phyloP scores from a whole-genome alignment of 2,329 filamentous ascomycete genomes.

The Hymenoscyphus occultus region DNA sequence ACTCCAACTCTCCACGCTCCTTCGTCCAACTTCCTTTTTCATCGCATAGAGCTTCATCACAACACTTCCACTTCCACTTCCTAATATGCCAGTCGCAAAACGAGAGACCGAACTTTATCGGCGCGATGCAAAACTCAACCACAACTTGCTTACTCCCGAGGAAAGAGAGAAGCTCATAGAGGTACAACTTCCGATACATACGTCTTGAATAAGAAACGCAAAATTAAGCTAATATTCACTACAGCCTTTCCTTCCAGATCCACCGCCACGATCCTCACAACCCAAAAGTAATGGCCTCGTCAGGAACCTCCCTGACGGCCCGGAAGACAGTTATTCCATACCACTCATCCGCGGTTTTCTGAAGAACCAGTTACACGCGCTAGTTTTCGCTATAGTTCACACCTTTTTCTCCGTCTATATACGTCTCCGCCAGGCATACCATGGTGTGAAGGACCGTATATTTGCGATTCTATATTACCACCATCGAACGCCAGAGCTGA shows the following conservation, averaged over 20 bases:
- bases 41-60: constrained; percentile 5
- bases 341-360: constrained; percentile 62
- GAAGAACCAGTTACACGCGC: constrained; percentile 58
- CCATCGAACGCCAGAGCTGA: constrained; percentile 90
- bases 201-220: constrained; percentile 1
- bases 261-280: constrained; percentile 26
- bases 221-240: constrained; percentile 20
- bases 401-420: constrained; percentile 86
- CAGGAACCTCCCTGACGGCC: constrained; percentile 23
- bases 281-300: constrained; percentile 30
- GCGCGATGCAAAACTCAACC: constrained; percentile 44
- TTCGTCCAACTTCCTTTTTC: constrained; percentile 5
- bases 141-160: constrained; percentile 42
- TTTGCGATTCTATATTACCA: constrained; percentile 88
- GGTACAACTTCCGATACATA: constrained; percentile 34
- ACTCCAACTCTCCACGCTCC: constrained; percentile 3
- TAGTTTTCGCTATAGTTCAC: constrained; percentile 70
- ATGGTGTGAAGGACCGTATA: constrained; percentile 72
- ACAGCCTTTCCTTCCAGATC: constrained; percentile 36
- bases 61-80: no score
- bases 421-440: constrained; percentile 74
- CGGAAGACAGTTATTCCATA: constrained; percentile 33
- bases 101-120: constrained; percentile 44
- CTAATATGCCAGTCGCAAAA: constrained; percentile 29
- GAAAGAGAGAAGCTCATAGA: constrained; percentile 46